Conservation (phyloP, 1,139 yeast species). For the Debaryomyces subglobosus region DNA sequence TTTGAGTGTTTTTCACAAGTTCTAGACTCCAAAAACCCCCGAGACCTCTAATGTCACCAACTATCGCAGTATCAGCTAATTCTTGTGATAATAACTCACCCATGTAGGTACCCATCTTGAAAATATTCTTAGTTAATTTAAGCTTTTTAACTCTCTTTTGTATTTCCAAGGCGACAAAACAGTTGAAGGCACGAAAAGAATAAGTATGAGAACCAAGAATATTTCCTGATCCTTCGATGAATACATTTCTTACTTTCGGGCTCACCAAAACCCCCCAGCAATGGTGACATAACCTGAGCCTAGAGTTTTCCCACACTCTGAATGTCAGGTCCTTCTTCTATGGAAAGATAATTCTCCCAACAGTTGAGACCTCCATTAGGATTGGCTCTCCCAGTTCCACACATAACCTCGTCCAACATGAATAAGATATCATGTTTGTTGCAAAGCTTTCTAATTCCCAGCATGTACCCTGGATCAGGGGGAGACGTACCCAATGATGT, state of each 20-base stretch:
- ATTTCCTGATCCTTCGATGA: conserved; percentile 45
- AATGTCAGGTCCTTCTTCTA: conserved; percentile 58
- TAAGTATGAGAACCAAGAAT: conserved; percentile 62
- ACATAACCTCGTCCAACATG: conserved; percentile 67
- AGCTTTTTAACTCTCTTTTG: conserved; percentile 53
- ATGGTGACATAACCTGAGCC: conserved; percentile 67
- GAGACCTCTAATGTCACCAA: conserved; percentile 62
- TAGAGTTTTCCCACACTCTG: conserved; percentile 63
- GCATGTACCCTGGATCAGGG: conserved; percentile 60
- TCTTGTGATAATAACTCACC: conserved; percentile 44
- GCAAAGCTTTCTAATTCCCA: conserved; percentile 55
- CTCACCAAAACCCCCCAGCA: conserved; percentile 59
- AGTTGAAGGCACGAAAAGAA: conserved; percentile 63
- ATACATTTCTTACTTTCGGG: conserved; percentile 50
- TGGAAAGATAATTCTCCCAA: conserved; percentile 50
- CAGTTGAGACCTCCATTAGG: conserved; percentile 43
- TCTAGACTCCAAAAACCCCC: conserved; percentile 67
- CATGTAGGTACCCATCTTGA: conserved; percentile 50
- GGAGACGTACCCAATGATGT: conserved; percentile 59
- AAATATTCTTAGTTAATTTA: conserved; percentile 50
- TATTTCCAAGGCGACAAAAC: conserved; percentile 60
- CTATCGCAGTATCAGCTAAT: conserved; percentile 34
- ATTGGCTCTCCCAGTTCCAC: conserved; percentile 57
- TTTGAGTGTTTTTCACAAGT: conserved; percentile 50
- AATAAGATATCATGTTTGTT: conserved; percentile 61